Conservation (phyloP, 2,329 filamentous ascomycete genomes). For the Thielaviopsis euricoi region DNA sequence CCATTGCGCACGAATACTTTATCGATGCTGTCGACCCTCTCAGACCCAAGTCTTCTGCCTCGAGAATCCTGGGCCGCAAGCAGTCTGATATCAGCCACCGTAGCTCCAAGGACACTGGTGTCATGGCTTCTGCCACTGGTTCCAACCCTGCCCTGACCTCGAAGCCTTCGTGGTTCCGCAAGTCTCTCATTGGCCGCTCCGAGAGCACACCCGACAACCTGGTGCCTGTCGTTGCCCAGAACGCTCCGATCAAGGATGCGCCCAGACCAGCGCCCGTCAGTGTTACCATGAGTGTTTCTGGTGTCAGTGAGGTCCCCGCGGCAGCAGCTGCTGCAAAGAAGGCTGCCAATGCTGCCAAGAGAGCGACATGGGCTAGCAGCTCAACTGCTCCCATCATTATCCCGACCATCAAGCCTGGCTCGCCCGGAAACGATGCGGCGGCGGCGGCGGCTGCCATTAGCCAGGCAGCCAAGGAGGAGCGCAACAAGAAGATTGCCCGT, state of each 20-base stretch:
- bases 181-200: constrained; percentile 73
- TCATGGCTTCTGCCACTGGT: constrained; percentile 7
- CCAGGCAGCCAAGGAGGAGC: constrained; percentile 50
- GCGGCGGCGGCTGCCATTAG: constrained; percentile 76
- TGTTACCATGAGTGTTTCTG: constrained; percentile 18
- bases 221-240: neutral
- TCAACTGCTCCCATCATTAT: constrained; percentile 83
- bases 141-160: constrained; percentile 33
- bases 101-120: constrained; percentile 39
- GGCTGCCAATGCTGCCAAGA: constrained; percentile 44
- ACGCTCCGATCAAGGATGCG: constrained; percentile 25
- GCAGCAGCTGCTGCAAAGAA: constrained; percentile 22
- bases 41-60: constrained; percentile 76
- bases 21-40: constrained; percentile 80
- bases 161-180: constrained; percentile 93
- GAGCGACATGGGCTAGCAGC: constrained; percentile 86
- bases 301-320: constrained; percentile 24
- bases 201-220: constrained; percentile 28
- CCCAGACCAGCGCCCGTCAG: constrained; percentile 29
- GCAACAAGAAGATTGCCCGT: constrained; percentile 79
- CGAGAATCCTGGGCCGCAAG: constrained; percentile 73
- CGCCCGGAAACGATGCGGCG: constrained; percentile 40
- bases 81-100: constrained; percentile 65
- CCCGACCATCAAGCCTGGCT: constrained; percentile 81
- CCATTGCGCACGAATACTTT: constrained; percentile 93